A percentile compares a stretch with the other conserved stretches of the same genome.
Conservation (phyloP, 2,329 filamentous ascomycete genomes). For the Ceratocystis albifundus region DNA sequence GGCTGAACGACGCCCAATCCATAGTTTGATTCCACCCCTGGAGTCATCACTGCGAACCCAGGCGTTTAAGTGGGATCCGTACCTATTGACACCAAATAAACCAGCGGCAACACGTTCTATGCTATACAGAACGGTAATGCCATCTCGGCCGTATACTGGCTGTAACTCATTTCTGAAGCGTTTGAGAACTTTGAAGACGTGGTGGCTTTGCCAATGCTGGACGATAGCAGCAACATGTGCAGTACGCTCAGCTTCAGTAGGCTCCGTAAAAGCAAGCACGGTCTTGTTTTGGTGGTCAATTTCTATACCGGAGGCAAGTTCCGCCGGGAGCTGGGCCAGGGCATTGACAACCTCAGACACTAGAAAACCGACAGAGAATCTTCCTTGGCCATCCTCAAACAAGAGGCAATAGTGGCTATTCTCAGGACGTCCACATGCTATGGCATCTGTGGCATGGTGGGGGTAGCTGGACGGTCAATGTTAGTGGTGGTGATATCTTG, state of each 20-base stretch:
- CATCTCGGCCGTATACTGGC: conserved; percentile 58
- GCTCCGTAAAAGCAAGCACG: conserved; percentile 49
- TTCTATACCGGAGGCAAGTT: conserved; percentile 46
- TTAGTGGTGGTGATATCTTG: neutral
- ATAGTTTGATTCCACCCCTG: conserved; percentile 56
- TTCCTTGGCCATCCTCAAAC: conserved; percentile 51
- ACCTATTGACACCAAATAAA: conserved; percentile 64
- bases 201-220: conserved; percentile 55
- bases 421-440: conserved; percentile 43
- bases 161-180: conserved; percentile 76
- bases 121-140: conserved; percentile 51
- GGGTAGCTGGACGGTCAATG: conserved; percentile 51
- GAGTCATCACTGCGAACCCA: conserved; percentile 41
- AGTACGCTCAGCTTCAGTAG: conserved; percentile 52
- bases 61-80: conserved; percentile 71
- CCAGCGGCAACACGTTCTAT: conserved; percentile 66
- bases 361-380: conserved; percentile 52
- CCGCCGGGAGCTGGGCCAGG: conserved; percentile 38
- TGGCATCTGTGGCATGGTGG: conserved; percentile 52
- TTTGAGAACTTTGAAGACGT: conserved; percentile 59
- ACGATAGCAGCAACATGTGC: conserved; percentile 45
- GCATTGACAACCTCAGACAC: conserved; percentile 40
- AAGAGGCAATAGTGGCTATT: conserved; percentile 56
- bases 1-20: conserved; percentile 66
- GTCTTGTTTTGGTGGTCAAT: conserved; percentile 50